A percentile compares a stretch with the other conserved stretches of the same genome.
phyloP scores from a whole-genome alignment of 1,284 basidiomycete species.

The Singerocomus inundabilis region DNA sequence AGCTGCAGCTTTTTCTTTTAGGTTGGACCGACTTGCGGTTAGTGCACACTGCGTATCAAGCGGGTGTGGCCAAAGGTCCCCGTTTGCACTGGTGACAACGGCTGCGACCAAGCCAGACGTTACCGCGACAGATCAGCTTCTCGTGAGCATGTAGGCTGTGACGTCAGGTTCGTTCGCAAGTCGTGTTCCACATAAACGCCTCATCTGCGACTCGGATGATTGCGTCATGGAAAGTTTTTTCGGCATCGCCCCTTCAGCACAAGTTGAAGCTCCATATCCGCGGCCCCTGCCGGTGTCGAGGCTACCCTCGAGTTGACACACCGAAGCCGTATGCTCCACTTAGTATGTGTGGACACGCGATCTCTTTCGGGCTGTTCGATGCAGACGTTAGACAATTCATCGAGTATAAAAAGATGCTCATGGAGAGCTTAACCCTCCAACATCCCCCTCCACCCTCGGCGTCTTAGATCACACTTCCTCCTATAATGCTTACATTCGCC shows the following conservation, averaged over 20 bases:
- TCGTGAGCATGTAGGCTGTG: not conserved
- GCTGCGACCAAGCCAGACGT: not conserved
- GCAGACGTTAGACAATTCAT: not conserved
- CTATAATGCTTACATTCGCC: conserved; percentile 38
- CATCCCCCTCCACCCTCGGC: not conserved
- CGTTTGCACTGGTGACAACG: too few species aligned
- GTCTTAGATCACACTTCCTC: not conserved
- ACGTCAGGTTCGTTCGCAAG: not conserved
- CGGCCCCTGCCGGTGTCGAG: not conserved
- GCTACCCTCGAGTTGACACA: not conserved
- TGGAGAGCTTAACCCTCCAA: not conserved
- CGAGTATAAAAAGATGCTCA: conserved; percentile 15
- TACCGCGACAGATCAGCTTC: not conserved
- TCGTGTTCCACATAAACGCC: not conserved
- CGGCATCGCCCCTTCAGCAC: not conserved
- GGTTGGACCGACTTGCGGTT: too few species aligned
- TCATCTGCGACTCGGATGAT: not conserved
- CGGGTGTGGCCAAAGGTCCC: too few species aligned
- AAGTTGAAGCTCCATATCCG: conserved; percentile 1
- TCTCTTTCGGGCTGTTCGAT: not conserved
- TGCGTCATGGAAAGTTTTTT: not conserved
- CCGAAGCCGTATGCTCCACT: not conserved
- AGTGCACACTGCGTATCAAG: too few species aligned
- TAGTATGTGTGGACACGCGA: not conserved
- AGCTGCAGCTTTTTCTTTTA: too few species aligned